A percentile compares a stretch with the other conserved stretches of the same genome.
Conservation (phyloP, 345 rosid species). For the Melastoma malabathricum region DNA sequence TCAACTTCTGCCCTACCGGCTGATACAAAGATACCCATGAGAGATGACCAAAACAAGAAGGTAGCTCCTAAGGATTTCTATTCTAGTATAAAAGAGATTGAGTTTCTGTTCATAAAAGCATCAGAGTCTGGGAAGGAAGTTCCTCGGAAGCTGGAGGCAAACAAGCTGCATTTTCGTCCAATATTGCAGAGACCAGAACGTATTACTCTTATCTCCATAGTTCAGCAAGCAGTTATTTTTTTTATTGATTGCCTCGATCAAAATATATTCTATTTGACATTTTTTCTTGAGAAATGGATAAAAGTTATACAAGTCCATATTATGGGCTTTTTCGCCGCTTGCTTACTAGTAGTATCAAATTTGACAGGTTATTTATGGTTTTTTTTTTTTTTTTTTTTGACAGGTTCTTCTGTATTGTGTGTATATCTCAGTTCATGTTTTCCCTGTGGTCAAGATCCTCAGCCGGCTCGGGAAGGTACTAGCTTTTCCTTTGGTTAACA, state of each 20-base stretch:
- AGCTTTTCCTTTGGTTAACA: neutral
- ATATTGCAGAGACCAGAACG: constrained; percentile 45
- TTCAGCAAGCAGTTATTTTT: neutral
- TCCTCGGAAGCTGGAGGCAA: constrained; percentile 94
- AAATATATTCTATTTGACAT: neutral
- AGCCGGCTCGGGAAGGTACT: constrained; percentile 68
- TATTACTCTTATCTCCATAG: constrained; percentile 13
- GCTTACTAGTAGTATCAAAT: neutral
- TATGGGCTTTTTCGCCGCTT: neutral
- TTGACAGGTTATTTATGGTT: neutral
- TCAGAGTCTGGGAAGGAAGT: constrained; percentile 91
- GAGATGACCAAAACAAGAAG: constrained; percentile 30
- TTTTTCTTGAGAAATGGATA: neutral
- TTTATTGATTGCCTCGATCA: too few species aligned
- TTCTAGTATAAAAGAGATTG: constrained; percentile 74
- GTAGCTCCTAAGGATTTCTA: constrained; percentile 63
- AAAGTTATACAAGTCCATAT: neutral
- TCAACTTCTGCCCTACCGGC: constrained; percentile 17
- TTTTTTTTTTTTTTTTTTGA: constrained; percentile 6
- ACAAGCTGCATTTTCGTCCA: constrained; percentile 69
- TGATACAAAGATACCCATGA: constrained; percentile 28
- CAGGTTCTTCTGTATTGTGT: constrained; percentile 45
- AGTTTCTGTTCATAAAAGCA: constrained; percentile 64
- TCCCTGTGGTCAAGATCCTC: constrained; percentile 79
- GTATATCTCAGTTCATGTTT: constrained; percentile 56